Evolutionary conservation across 2,329 filamentous ascomycete genomes (phyloP).

Genomic region (Cephalotrichum gorgonifer): DNA sequence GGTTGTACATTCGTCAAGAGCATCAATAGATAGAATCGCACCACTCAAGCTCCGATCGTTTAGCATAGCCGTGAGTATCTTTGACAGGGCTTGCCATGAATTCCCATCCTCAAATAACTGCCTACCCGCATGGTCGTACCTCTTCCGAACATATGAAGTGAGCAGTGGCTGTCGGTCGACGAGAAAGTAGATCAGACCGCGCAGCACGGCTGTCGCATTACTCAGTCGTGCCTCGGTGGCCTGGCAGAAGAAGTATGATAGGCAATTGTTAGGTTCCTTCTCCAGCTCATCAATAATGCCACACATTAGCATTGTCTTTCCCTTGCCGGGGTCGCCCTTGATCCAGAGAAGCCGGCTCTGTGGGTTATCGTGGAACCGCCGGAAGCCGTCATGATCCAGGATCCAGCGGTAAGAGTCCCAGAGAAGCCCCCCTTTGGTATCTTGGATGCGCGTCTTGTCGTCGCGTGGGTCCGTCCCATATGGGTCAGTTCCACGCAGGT

Average conservation of each 20-base stretch:
- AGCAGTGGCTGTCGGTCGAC: slow-evolving; percentile 20
- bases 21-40: slow-evolving; percentile 30
- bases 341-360: slow-evolving; percentile 22
- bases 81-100: slow-evolving; percentile 21
- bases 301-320: slow-evolving; percentile 31
- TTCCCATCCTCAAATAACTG: slow-evolving; percentile 26
- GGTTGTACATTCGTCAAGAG: slow-evolving; percentile 31
- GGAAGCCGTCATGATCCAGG: slow-evolving; percentile 14
- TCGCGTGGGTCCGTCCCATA: slow-evolving; percentile 16
- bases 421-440: slow-evolving; percentile 14
- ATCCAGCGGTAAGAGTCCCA: slow-evolving; percentile 21
- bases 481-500: slow-evolving; percentile 16
- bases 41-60: slow-evolving; percentile 16
- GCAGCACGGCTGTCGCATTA: slow-evolving; percentile 26
- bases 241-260: slow-evolving; percentile 31
- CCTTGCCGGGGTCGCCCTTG: slow-evolving; percentile 26
- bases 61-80: slow-evolving; percentile 28
- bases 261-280: not conserved
- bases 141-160: slow-evolving; percentile 19
- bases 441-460: slow-evolving; percentile 21
- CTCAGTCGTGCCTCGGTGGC: slow-evolving; percentile 23
- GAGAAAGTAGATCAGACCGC: slow-evolving; percentile 31
- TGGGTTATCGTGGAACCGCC: slow-evolving; percentile 12
- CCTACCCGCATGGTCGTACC: slow-evolving; percentile 21
- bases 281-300: slow-evolving; percentile 20